A percentile compares a stretch with the other conserved stretches of the same genome.
These are phyloP conservation scores for Tagetes erecta DNA, from an alignment of 129 eudicot species.

Conservation along the genomic window DNA sequence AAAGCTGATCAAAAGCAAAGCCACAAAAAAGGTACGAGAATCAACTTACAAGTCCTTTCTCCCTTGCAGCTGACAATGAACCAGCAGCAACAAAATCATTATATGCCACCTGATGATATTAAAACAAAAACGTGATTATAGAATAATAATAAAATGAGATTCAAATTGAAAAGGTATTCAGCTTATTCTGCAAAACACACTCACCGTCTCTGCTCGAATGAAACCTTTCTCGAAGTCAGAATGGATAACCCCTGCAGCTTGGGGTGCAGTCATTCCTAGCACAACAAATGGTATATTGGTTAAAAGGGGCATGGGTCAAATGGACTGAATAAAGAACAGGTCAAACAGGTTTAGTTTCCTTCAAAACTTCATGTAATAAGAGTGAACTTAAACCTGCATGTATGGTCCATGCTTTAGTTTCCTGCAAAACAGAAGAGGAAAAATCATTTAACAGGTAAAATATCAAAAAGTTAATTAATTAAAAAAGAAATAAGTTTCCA, in stretches of 20 bases:
- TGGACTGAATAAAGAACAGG: neutral
- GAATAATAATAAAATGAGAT: neutral
- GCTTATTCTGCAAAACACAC: slow-evolving; percentile 13
- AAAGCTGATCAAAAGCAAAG: neutral
- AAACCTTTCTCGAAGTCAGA: slow-evolving; percentile 98
- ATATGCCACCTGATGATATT: slow-evolving; percentile 68
- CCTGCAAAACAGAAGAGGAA: slow-evolving; percentile 45
- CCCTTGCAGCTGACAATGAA: slow-evolving; percentile 88
- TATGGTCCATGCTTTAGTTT: slow-evolving; percentile 97
- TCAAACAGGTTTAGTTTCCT: neutral
- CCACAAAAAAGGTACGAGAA: neutral
- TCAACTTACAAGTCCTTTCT: slow-evolving; percentile 89
- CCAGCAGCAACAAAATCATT: slow-evolving; percentile 92
- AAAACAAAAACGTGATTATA: slow-evolving; percentile 16
- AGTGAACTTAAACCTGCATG: slow-evolving; percentile 61
- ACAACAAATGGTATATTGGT: slow-evolving; percentile 25
- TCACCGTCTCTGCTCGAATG: slow-evolving; percentile 97
- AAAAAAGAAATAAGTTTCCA: neutral
- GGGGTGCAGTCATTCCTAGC: slow-evolving; percentile 98
- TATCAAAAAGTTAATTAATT: neutral
- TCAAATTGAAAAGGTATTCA: slow-evolving; percentile 2
- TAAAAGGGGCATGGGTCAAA: neutral
- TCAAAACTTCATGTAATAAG: slow-evolving; percentile 12
- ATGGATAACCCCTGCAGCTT: slow-evolving; percentile 99
- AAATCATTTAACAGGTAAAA: slow-evolving; percentile 12